Evolutionary conservation across 2,329 filamentous ascomycete genomes (phyloP).

Genomic region (Pseudomassariella vexata): DNA sequence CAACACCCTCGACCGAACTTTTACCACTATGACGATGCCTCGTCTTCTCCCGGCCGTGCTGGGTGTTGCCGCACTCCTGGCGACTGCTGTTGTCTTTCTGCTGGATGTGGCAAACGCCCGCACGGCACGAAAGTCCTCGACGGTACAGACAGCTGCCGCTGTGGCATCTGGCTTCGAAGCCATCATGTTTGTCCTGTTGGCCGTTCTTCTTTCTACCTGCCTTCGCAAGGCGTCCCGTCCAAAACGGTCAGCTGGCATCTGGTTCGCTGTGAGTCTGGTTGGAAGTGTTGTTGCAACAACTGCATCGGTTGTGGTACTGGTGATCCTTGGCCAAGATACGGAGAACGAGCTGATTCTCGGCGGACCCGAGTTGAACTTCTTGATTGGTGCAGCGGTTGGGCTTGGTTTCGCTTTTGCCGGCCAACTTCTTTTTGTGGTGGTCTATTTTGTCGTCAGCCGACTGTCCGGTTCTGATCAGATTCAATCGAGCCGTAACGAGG

Average conservation of each 20-base stretch:
- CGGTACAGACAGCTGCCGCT: conserved; percentile 29
- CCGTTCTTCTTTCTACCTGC: conserved; percentile 25
- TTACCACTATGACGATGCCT: conserved; percentile 26
- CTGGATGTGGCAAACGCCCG: conserved; percentile 34
- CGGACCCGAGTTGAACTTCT: conserved; percentile 25
- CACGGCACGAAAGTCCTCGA: conserved; percentile 21
- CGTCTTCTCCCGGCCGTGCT: conserved; percentile 27
- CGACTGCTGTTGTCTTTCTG: conserved; percentile 32
- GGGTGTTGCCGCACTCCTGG: conserved; percentile 29
- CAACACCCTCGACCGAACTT: conserved; percentile 4
- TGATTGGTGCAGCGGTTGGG: conserved; percentile 38
- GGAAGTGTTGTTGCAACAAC: conserved; percentile 38
- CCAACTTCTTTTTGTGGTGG: conserved; percentile 43
- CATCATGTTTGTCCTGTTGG: conserved; percentile 28
- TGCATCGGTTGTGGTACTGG: conserved; percentile 36
- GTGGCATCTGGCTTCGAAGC: conserved; percentile 32
- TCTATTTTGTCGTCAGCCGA: conserved; percentile 35
- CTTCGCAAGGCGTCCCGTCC: conserved; percentile 16
- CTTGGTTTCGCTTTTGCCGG: conserved; percentile 38
- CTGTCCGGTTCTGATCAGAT: conserved; percentile 20
- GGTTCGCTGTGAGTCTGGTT: conserved; percentile 26
- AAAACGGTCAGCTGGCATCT: conserved; percentile 22
- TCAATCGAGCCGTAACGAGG: conserved; percentile 23
- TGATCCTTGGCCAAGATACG: conserved; percentile 30
- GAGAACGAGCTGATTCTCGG: conserved; percentile 25